phyloP scores from a whole-genome alignment of 2,329 filamentous ascomycete genomes.

The Colletotrichum sp. region DNA sequence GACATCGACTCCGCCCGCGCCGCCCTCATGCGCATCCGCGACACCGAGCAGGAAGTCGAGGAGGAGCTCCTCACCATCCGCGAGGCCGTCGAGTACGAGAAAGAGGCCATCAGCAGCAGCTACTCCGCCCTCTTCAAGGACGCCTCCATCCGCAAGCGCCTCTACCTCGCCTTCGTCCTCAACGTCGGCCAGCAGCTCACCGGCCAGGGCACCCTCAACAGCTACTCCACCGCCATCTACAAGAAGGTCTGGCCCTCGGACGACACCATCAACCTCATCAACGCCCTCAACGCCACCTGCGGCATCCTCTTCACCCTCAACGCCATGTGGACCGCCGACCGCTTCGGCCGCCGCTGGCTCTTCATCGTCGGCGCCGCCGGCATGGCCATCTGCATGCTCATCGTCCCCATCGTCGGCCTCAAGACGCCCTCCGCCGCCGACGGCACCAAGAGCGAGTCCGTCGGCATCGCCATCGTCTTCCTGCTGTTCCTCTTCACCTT shows the following conservation, averaged over 20 bases:
- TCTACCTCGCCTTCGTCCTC: constrained; percentile 68
- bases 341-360: constrained; percentile 73
- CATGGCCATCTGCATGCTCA: constrained; percentile 74
- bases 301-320: constrained; percentile 77
- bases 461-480: constrained; percentile 73
- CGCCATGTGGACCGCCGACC: constrained; percentile 75
- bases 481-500: constrained; percentile 68
- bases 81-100: constrained; percentile 74
- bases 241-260: constrained; percentile 68
- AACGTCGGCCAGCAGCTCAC: constrained; percentile 76
- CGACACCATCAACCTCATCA: constrained; percentile 72
- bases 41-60: constrained; percentile 69
- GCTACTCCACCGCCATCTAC: constrained; percentile 77
- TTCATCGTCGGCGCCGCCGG: constrained; percentile 72
- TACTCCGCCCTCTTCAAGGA: constrained; percentile 75
- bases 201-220: constrained; percentile 75
- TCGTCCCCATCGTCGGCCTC: constrained; percentile 53
- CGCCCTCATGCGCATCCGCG: constrained; percentile 64
- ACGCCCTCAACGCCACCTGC: constrained; percentile 75
- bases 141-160: constrained; percentile 68
- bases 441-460: constrained; percentile 60
- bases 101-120: constrained; percentile 65
- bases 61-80: constrained; percentile 69
- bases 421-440: constrained; percentile 56
- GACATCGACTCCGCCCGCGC: constrained; percentile 64